Percentiles rank a stretch among this genome's conserved stretches.
Conservation (phyloP, 768 basidiomycete genomes). For the Leccinum aurantiacum region DNA sequence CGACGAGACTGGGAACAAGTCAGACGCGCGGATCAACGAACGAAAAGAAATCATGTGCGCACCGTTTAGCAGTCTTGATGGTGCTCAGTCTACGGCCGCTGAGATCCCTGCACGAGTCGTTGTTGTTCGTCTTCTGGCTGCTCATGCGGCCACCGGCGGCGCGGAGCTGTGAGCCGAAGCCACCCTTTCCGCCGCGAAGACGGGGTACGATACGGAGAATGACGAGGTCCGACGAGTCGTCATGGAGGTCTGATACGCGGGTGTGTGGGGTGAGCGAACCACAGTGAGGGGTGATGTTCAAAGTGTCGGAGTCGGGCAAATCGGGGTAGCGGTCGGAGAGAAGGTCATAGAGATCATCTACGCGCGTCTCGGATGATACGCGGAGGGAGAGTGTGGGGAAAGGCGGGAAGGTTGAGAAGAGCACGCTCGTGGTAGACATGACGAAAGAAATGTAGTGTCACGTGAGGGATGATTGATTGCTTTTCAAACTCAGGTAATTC, state of each 20-base stretch:
- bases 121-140: conserved; percentile 91
- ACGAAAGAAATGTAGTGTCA: conserved; percentile 3
- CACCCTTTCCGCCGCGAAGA: conserved; percentile 91
- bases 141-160: conserved; percentile 98
- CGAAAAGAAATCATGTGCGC: conserved; percentile 23
- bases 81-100: conserved; percentile 88
- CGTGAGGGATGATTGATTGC: neutral
- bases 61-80: conserved; percentile 96
- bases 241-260: conserved; percentile 38
- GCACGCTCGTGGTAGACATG: conserved; percentile 52
- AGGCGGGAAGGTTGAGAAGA: conserved; percentile 61
- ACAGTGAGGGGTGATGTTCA: conserved; percentile 43
- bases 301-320: conserved; percentile 43
- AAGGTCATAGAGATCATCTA: conserved; percentile 43
- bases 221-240: conserved; percentile 43
- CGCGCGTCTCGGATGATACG: conserved; percentile 40
- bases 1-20: conserved; percentile 57
- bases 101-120: conserved; percentile 92
- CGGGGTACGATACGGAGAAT: conserved; percentile 72
- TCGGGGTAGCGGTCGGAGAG: conserved; percentile 47
- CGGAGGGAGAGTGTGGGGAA: conserved; percentile 55
- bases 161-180: conserved; percentile 93
- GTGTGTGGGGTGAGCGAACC: conserved; percentile 32
- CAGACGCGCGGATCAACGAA: neutral
- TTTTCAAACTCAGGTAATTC: no score